phyloP scores from a whole-genome alignment of 2,329 filamentous ascomycete genomes.

The Dendryphion nanum region DNA sequence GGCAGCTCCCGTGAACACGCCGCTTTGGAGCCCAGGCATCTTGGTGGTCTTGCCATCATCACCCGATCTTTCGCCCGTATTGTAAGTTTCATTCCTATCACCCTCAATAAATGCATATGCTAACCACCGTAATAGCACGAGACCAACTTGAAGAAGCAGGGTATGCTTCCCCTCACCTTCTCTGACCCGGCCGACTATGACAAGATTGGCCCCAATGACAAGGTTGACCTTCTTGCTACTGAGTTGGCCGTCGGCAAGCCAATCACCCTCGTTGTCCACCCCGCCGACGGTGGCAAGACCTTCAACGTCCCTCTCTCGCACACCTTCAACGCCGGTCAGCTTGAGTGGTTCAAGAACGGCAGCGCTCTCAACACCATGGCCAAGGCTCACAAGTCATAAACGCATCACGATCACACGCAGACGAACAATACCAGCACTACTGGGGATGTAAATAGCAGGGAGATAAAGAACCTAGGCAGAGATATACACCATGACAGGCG shows the following conservation, averaged over 20 bases:
- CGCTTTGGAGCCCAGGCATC: slow-evolving; percentile 93
- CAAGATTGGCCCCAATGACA: slow-evolving; percentile 90
- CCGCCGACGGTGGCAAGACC: slow-evolving; percentile 70
- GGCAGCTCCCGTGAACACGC: slow-evolving; percentile 97
- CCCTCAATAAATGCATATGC: not conserved
- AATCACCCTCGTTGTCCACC: slow-evolving; percentile 87
- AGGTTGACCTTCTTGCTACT: slow-evolving; percentile 85
- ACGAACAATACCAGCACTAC: slow-evolving; percentile 12
- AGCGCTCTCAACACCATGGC: slow-evolving; percentile 98
- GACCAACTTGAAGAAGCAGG: slow-evolving; percentile 99
- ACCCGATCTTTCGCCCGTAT: slow-evolving; percentile 96
- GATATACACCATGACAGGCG: slow-evolving; percentile 6
- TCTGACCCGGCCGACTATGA: slow-evolving; percentile 94
- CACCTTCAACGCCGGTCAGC: slow-evolving; percentile 97
- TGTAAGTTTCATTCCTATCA: slow-evolving; percentile 40
- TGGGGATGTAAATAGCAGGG: slow-evolving; percentile 33
- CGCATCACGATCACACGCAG: slow-evolving; percentile 1
- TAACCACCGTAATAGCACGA: slow-evolving; percentile 63
- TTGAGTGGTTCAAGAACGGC: slow-evolving; percentile 99
- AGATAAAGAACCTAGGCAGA: slow-evolving; percentile 18
- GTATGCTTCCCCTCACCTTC: slow-evolving; percentile 98
- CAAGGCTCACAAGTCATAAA: slow-evolving; percentile 53
- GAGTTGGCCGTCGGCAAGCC: slow-evolving; percentile 91
- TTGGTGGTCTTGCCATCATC: slow-evolving; percentile 96
- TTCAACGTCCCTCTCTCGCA: slow-evolving; percentile 85